phyloP scores from a whole-genome alignment of 2,329 filamentous ascomycete species.

The Onygena corvina region DNA sequence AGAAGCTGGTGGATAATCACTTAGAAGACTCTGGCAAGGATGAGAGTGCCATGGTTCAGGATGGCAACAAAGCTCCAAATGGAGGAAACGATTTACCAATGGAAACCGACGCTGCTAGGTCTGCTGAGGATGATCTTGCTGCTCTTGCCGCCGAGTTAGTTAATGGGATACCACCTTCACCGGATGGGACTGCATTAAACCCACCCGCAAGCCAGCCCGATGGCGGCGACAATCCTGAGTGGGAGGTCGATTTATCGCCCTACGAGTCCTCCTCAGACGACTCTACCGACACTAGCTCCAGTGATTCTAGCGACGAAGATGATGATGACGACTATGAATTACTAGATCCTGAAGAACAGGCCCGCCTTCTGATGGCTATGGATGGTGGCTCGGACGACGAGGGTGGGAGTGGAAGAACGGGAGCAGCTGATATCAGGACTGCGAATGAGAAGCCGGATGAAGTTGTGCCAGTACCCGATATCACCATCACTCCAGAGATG shows the following conservation, averaged over 20 bases:
- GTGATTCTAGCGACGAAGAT: constrained; percentile 46
- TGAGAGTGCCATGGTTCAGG: neutral
- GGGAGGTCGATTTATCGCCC: constrained; percentile 69
- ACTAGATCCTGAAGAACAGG: constrained; percentile 69
- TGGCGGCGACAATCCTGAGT: constrained; percentile 51
- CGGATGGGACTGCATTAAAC: neutral
- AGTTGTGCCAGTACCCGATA: constrained; percentile 58
- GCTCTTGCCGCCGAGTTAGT: neutral
- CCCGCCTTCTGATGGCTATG: constrained; percentile 70
- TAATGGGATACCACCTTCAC: constrained; percentile 6
- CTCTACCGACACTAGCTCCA: constrained; percentile 46
- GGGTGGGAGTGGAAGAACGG: constrained; percentile 43
- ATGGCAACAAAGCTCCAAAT: neutral
- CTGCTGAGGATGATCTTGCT: constrained; percentile 2
- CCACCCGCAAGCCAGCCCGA: constrained; percentile 13
- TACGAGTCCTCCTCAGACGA: constrained; percentile 50
- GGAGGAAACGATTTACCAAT: neutral
- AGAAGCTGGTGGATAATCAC: neutral
- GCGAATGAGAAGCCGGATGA: constrained; percentile 64
- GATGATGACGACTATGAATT: constrained; percentile 54
- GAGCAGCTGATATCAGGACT: constrained; percentile 51
- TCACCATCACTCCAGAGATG: constrained; percentile 66
- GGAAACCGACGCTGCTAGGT: neutral
- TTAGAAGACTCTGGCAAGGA: neutral
- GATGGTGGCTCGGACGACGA: constrained; percentile 73